A percentile compares a stretch with the other conserved stretches of the same genome.
phyloP scores from a whole-genome alignment of 2,329 filamentous ascomycete genomes.

The Stachybotrys echinatus region DNA sequence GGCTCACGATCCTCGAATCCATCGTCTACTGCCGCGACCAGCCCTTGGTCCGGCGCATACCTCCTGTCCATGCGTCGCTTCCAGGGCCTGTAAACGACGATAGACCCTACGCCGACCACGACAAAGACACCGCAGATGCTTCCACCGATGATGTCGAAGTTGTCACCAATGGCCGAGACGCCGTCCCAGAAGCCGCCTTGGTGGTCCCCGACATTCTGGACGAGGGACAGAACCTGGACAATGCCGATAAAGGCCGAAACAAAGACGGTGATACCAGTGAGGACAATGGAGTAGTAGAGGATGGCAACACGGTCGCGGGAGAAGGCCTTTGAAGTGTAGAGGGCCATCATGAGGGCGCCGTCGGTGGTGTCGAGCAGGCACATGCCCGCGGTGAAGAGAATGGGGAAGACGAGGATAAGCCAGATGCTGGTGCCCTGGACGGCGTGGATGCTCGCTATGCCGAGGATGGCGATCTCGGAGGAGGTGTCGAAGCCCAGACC shows the following conservation, averaged over 20 bases:
- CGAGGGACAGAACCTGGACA: constrained; percentile 75
- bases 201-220: constrained; percentile 70
- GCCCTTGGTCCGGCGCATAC: constrained; percentile 8
- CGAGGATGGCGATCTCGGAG: constrained; percentile 86
- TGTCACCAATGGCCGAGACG: constrained; percentile 67
- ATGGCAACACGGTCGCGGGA: constrained; percentile 82
- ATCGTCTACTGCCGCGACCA: constrained; percentile 2
- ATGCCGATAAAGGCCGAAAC: constrained; percentile 83
- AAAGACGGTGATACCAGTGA: constrained; percentile 76
- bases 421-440: constrained; percentile 84
- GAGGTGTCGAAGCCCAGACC: constrained; percentile 94
- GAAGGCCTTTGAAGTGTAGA: constrained; percentile 79
- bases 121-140: constrained; percentile 82
- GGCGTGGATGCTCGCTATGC: constrained; percentile 83
- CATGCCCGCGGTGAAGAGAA: constrained; percentile 95
- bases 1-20: constrained; percentile 1
- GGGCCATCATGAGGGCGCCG: constrained; percentile 88
- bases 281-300: constrained; percentile 85
- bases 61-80: constrained; percentile 40
- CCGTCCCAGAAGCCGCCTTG: constrained; percentile 85
- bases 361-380: constrained; percentile 90
- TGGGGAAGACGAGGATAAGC: constrained; percentile 87
- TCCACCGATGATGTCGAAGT: constrained; percentile 83
- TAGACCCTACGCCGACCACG: constrained; percentile 66
- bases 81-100: constrained; percentile 78